phyloP scores from a whole-genome alignment of 129 eudicot genomes.

The Chrysanthemum makinoi region DNA sequence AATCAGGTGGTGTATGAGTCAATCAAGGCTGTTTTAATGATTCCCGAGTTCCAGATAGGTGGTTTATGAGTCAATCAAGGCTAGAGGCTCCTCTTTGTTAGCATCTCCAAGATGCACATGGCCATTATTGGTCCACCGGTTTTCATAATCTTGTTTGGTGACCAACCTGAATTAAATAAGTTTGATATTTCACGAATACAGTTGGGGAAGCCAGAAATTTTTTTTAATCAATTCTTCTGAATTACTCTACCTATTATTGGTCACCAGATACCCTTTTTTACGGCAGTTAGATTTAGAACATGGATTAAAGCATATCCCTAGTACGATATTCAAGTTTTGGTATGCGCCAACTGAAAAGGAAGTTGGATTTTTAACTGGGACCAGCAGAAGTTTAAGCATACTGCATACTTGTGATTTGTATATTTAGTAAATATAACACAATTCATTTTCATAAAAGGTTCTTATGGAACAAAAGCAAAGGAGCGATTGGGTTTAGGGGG shows the following conservation, averaged over 20 bases:
- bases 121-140: slow-evolving; percentile 4
- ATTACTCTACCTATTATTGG: background rate
- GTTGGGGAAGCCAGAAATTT: background rate
- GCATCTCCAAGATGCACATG: slow-evolving; percentile 1
- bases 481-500: background rate
- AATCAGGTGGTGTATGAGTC: background rate
- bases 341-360: background rate
- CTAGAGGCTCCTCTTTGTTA: background rate
- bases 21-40: background rate
- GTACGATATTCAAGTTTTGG: background rate
- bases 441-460: background rate
- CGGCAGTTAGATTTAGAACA: background rate
- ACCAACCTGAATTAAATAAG: slow-evolving; percentile 2
- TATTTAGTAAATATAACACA: background rate
- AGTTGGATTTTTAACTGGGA: background rate
- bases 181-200: slow-evolving; percentile 5
- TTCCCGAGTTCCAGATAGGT: background rate
- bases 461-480: slow-evolving; percentile 12
- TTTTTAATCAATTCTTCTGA: background rate
- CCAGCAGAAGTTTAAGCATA: slow-evolving; percentile 11
- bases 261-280: slow-evolving; percentile 1
- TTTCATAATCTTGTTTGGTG: slow-evolving; percentile 6
- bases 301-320: slow-evolving; percentile 7
- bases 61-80: background rate
- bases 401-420: background rate